Evolutionary conservation across 139 green algal species (phyloP), one percentile per base, ranked within the genome.

Genomic region (Chlamydomonas sphaeroides): DNA sequence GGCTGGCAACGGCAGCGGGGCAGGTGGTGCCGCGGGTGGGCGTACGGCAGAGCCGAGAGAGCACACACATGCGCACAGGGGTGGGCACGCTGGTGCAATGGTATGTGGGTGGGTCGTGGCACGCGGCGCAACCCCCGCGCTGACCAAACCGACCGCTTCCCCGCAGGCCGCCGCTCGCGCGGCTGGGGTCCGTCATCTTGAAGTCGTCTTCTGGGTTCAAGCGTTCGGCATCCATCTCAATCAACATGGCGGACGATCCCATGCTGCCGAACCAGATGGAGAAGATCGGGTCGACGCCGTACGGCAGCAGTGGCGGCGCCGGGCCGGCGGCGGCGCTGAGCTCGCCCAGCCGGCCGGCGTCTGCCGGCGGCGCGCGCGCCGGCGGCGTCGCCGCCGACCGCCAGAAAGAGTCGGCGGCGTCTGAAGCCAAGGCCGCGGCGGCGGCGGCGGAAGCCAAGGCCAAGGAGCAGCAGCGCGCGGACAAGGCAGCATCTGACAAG

Each of bases 171-270:
- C 15, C 32, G 41, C 59, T 80, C 17, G 62, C 21, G 59, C 74
- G 74, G 21, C n/a, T 80, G 15, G 41, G 30, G 30, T 71, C 59
- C 41, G 39, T 80, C 25, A 80, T 80, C 74, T 14, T 53, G 45
- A 80, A 80, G 32, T 63, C 74, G 42, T 59, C 35, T 38, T 71
- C 59, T 20, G 74, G 74, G 26, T 80, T 80, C 59, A 80, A 80
- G n/a, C 59, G 74, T 15, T 71, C 74, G 11, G 74, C 74, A 39
- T 49, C 28, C 32, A 72, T 82, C 75, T 82, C 75, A 0, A 82
- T 82, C 75, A 82, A 61, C 25, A 82, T 82, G 75, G 75, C 75
- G 30, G 75, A 82, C n/a, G 75, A 82, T 42, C 75, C 75, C 32
- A 33, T 82, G 42, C 23, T 51, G 32, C 75, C 75, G 32, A 82